Percentiles rank a stretch among this genome's conserved stretches.
Evolutionary conservation across 441 rosid genomes (phyloP).

Genomic region (Populus hybrid): DNA sequence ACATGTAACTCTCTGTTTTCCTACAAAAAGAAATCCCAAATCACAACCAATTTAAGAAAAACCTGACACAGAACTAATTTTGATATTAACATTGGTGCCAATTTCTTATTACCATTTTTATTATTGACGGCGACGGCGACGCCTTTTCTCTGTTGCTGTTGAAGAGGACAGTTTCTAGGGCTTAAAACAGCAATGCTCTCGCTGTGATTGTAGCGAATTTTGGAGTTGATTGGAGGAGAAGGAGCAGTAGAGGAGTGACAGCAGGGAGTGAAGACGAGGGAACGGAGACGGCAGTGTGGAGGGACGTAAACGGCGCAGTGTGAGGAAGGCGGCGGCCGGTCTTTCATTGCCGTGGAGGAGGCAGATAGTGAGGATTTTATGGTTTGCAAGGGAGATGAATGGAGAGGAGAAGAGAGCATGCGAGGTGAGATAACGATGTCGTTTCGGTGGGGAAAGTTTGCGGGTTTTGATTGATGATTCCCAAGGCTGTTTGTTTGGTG

Average conservation of each 20-base stretch:
- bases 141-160: conserved; percentile 7
- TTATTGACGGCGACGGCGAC: conserved; percentile 3
- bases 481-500: not conserved
- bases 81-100: not conserved
- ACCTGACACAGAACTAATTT: no score
- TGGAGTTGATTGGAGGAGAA: conserved; percentile 20
- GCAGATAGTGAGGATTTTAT: conserved; percentile 7
- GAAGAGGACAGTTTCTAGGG: conserved; percentile 21
- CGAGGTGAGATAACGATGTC: not conserved
- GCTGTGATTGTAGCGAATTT: conserved; percentile 23
- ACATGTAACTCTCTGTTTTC: no score
- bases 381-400: conserved; percentile 15
- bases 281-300: conserved; percentile 74
- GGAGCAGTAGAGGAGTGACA: conserved; percentile 21
- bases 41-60: no score
- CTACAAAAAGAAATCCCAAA: no score
- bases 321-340: conserved; percentile 54
- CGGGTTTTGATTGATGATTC: not conserved
- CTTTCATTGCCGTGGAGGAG: conserved; percentile 48
- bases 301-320: conserved; percentile 67
- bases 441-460: not conserved
- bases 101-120: not conserved
- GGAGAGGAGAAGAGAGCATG: conserved; percentile 22
- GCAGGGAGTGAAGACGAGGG: conserved; percentile 35
- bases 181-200: conserved; percentile 18